Percentiles rank a stretch among this genome's conserved stretches.
phyloP scores from a whole-genome alignment of 2,329 filamentous ascomycete species.

The Fusarium nygamai region DNA sequence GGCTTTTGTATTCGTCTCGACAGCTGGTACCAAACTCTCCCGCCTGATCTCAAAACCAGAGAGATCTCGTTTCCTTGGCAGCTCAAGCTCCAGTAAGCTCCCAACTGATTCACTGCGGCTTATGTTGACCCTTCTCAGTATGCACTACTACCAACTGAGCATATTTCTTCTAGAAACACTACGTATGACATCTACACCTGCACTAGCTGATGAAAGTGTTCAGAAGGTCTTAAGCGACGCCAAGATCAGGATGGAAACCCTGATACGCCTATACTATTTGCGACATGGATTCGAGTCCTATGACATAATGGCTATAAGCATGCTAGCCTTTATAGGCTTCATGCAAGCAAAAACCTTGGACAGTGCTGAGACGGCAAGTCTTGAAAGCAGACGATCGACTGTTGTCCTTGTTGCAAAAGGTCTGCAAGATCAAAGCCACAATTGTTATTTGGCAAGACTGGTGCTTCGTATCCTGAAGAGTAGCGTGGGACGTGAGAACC shows the following conservation, averaged over 20 bases:
- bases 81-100: not conserved
- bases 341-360: not conserved
- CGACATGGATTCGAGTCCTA: not conserved
- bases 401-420: not conserved
- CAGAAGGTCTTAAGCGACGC: not conserved
- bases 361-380: rapidly evolving
- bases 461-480: not conserved
- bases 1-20: not conserved
- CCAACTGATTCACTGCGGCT: not conserved
- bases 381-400: not conserved
- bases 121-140: not conserved
- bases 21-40: not conserved
- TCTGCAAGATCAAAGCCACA: not conserved
- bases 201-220: not conserved
- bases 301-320: not conserved
- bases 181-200: not conserved
- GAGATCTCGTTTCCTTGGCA: not conserved
- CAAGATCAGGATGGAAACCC: not conserved
- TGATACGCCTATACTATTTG: not conserved
- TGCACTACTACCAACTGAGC: not conserved
- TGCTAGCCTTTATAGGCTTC: not conserved
- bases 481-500: not conserved
- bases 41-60: not conserved
- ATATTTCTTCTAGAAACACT: not conserved
- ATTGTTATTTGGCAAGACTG: not conserved